Percentiles rank a stretch among this genome's conserved stretches.
Evolutionary conservation across 2,329 filamentous ascomycete genomes (phyloP).

Genomic region (Colletotrichum australisinense): DNA sequence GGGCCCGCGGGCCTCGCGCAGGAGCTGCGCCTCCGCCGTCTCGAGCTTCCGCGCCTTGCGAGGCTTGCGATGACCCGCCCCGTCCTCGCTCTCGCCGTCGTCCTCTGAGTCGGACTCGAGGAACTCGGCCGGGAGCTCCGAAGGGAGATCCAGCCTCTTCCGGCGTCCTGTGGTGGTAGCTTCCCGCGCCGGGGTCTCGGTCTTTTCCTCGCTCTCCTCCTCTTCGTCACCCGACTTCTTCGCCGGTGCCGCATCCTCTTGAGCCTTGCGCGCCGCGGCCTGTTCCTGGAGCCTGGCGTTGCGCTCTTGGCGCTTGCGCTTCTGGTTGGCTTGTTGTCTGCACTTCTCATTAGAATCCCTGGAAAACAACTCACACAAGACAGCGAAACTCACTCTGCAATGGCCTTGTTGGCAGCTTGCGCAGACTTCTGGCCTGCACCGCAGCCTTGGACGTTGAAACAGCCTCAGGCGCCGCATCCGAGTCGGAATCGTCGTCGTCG

Average conservation of each 20-base stretch:
- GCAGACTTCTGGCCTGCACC: slow-evolving; percentile 56
- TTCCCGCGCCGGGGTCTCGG: slow-evolving; percentile 36
- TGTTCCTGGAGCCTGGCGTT: slow-evolving; percentile 67
- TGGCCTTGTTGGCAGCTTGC: slow-evolving; percentile 60
- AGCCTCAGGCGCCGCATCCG: slow-evolving; percentile 68
- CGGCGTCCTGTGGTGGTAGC: slow-evolving; percentile 23
- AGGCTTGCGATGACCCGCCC: slow-evolving; percentile 40
- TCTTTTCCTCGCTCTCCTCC: slow-evolving; percentile 38
- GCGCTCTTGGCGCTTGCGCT: slow-evolving; percentile 66
- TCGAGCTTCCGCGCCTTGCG: slow-evolving; percentile 58
- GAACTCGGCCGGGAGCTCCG: slow-evolving; percentile 64
- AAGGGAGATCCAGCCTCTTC: slow-evolving; percentile 53
- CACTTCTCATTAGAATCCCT: slow-evolving; percentile 5
- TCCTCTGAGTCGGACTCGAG: slow-evolving; percentile 64
- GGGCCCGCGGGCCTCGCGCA: slow-evolving; percentile 46
- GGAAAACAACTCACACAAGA: not conserved
- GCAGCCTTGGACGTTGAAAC: slow-evolving; percentile 65
- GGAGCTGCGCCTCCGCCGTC: slow-evolving; percentile 50
- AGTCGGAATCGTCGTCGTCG: slow-evolving; percentile 55
- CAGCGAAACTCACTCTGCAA: slow-evolving; percentile 57
- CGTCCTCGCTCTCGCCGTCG: slow-evolving; percentile 44
- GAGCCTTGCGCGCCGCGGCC: slow-evolving; percentile 60
- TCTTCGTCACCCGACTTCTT: slow-evolving; percentile 20
- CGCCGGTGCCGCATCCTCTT: slow-evolving; percentile 14
- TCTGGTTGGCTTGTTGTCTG: slow-evolving; percentile 63